Evolutionary conservation across 768 basidiomycete genomes (phyloP).

Genomic region (Strobilomyces dryophilus): DNA sequence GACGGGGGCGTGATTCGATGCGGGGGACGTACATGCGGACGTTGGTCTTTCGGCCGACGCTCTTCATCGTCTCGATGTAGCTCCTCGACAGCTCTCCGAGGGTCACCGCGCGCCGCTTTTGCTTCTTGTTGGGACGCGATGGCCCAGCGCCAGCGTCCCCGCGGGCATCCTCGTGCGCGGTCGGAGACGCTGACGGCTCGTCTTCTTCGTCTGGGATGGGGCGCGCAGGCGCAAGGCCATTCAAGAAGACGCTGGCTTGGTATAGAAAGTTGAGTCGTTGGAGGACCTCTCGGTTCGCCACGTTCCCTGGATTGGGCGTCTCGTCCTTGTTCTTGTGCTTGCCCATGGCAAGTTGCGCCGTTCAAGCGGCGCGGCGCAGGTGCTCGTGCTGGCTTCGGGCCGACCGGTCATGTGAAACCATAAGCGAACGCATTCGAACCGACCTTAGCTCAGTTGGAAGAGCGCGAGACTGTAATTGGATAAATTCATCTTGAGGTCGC

Average conservation of each 20-base stretch:
- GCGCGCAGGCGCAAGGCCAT: slow-evolving; percentile 29
- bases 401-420: background rate
- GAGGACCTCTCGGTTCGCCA: slow-evolving; percentile 69
- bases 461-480: slow-evolving; percentile 44
- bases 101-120: slow-evolving; percentile 28
- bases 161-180: background rate
- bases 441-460: slow-evolving; percentile 45
- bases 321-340: slow-evolving; percentile 60
- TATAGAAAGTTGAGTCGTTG: slow-evolving; percentile 85
- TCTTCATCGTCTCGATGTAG: slow-evolving; percentile 63
- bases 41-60: slow-evolving; percentile 70
- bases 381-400: no score
- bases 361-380: no score
- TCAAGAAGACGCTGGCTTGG: slow-evolving; percentile 69
- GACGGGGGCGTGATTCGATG: no score
- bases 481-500: slow-evolving; percentile 39
- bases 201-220: background rate
- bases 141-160: no score
- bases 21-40: slow-evolving; percentile 60
- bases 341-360: slow-evolving; percentile 46
- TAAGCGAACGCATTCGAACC: background rate
- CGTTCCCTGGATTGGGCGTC: slow-evolving; percentile 50
- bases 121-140: background rate
- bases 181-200: background rate
- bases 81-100: slow-evolving; percentile 55